phyloP scores from a whole-genome alignment of 1,284 basidiomycete genomes.

The Meira miltonrushii region DNA sequence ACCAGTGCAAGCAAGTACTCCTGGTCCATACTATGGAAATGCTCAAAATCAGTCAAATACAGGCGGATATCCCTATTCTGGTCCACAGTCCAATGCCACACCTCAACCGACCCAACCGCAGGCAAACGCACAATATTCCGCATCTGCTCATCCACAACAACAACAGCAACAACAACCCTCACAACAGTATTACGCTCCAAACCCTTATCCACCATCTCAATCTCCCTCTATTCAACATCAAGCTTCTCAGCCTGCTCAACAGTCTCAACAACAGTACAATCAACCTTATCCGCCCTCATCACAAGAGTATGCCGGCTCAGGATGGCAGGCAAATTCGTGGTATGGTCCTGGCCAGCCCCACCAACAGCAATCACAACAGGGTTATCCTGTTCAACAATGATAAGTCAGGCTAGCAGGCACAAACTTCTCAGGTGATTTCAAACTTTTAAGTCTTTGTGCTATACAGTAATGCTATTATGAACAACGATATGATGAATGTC shows the following conservation, averaged over 20 bases:
- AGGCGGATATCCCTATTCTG: too few relatives aligned
- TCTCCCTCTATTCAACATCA: neutral
- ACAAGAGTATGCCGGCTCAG: too few relatives aligned
- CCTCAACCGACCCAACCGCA: neutral
- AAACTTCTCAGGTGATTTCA: neutral
- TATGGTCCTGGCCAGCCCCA: slow-evolving; percentile 22
- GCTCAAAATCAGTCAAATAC: too few relatives aligned
- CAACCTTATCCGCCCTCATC: too few relatives aligned
- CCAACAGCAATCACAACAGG: slow-evolving; percentile 18
- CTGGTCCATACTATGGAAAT: too few relatives aligned
- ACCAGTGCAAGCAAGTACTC: too few relatives aligned
- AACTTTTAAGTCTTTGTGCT: neutral
- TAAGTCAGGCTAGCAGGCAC: neutral
- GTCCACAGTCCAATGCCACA: neutral
- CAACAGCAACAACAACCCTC: slow-evolving; percentile 18
- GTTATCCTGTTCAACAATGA: slow-evolving; percentile 3
- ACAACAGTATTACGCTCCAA: slow-evolving; percentile 6
- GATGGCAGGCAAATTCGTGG: too few relatives aligned
- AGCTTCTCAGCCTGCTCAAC: slow-evolving; percentile 4
- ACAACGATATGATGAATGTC: neutral
- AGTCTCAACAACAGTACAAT: slow-evolving; percentile 25
- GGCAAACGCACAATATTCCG: neutral
- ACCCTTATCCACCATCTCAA: neutral
- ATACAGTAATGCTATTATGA: neutral
- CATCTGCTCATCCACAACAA: slow-evolving; percentile 16